Evolutionary conservation across 176 grass and related monocot species (phyloP), one percentile per base, ranked within the genome.

Genomic region (Eragrostis nindensis): DNA sequence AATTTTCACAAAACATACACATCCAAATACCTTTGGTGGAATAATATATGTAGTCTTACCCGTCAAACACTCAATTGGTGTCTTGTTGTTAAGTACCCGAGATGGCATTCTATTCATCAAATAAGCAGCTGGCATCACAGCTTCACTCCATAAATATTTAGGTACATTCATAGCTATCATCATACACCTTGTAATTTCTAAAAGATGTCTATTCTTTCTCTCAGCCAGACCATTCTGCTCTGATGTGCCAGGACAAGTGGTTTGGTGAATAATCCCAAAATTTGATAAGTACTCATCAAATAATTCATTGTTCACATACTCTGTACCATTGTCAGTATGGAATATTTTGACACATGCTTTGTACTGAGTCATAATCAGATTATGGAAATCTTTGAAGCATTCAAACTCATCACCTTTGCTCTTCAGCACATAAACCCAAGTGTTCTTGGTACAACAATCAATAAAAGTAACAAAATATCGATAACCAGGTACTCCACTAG

Each of bases 111-210:
- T 61, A 13, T 26, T 61, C 22, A 61, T 61, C 22, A 61, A 27
- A 18, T 61, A 61, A 61, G 24, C 6, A 29, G 13, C 24, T 29
- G 13, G 27, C 68, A 71, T 71, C 24, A 71, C 24, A 15, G 24
- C 68, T 16, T 71, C 68, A 71, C 68, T 71, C 68, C 43, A 71
- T 0, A 71, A 16, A 10, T 17, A 71, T 30, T 71, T 71, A 18
- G 68, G 44, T 17, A 71, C 68, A 49, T 49, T 49, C 68, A 71
- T 71, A 3, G 68, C 43, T 8, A 48, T 17, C 68, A 71, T 71
- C 0, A 71, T 26, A 18, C 44, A 71, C 1, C 67, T n/a, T 14
- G 41, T 66, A 17, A 66, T 19, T 10, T 66, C 32, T 39, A 66
- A 39, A 7, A 66, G 32, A 66, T 66, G 63, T 16, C n/a, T n/a